Conservation (phyloP, 768 basidiomycete genomes). For the Imleria badia region DNA sequence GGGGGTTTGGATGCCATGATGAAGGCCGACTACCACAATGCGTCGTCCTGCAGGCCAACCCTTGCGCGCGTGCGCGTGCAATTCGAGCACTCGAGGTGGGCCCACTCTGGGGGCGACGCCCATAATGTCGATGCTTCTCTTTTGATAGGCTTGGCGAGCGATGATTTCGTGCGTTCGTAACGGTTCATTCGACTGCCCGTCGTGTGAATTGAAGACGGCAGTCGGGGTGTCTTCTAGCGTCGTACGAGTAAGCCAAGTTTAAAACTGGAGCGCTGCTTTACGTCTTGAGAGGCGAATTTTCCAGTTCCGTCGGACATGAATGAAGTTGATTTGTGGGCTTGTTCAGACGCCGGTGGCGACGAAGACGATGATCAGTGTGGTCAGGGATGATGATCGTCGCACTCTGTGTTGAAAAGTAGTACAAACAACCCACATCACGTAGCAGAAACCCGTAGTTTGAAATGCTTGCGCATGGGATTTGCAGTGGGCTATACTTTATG, state of each 20-base stretch:
- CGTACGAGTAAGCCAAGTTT: too few species aligned
- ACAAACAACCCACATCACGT: neutral
- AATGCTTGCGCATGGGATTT: neutral
- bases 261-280: too few species aligned
- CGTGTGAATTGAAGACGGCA: too few species aligned
- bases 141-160: neutral
- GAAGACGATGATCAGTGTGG: conserved; percentile 21
- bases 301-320: conserved; percentile 25
- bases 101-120: neutral
- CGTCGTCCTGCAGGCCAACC: conserved; percentile 21
- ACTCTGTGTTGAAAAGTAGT: too few species aligned
- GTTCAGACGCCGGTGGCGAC: conserved; percentile 5
- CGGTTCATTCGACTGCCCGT: too few species aligned
- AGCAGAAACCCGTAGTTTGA: neutral
- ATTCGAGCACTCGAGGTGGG: neutral
- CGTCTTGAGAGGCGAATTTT: too few species aligned
- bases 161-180: neutral
- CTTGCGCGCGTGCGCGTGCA: conserved; percentile 2
- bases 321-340: conserved; percentile 8
- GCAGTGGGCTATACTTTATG: conserved; percentile 10
- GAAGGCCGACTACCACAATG: conserved; percentile 15
- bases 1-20: conserved; percentile 6
- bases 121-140: neutral
- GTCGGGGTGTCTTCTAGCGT: too few species aligned
- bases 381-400: conserved; percentile 16